These are phyloP conservation scores for Lactarius hatsudake DNA, from an alignment of 768 basidiomycete species.

Conservation along the genomic window DNA sequence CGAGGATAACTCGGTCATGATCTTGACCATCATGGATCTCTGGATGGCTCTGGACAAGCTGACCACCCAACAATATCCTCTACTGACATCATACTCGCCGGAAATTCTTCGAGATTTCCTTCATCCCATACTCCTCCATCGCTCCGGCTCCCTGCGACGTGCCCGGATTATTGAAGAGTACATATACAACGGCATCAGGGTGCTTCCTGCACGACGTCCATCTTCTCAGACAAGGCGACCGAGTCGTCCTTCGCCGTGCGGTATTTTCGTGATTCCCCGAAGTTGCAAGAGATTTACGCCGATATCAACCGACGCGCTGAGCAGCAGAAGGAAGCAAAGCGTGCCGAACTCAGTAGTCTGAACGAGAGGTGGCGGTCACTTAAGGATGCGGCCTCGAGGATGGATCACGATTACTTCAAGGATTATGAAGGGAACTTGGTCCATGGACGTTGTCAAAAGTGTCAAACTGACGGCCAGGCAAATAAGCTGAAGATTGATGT, in stretches of 20 bases:
- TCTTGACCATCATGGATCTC: not conserved
- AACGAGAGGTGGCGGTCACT: not conserved
- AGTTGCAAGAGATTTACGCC: not conserved
- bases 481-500: not conserved
- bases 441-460: not conserved
- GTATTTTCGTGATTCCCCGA: not conserved
- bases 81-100: not conserved
- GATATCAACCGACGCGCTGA: not conserved
- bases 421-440: not conserved
- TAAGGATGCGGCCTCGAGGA: not conserved
- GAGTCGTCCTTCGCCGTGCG: not conserved
- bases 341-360: not conserved
- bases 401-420: not conserved
- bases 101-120: not conserved
- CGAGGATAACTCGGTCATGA: not conserved
- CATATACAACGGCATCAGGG: not conserved
- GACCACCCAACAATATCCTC: not conserved
- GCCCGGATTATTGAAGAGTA: not conserved
- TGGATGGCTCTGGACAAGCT: not conserved
- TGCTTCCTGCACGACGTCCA: not conserved
- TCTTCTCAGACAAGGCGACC: not conserved
- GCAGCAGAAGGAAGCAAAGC: not conserved
- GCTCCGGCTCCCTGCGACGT: not conserved
- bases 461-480: not conserved
- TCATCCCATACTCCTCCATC: not conserved